phyloP scores from a whole-genome alignment of 257 asterid species.

The Fraxinus quadrangulata region DNA sequence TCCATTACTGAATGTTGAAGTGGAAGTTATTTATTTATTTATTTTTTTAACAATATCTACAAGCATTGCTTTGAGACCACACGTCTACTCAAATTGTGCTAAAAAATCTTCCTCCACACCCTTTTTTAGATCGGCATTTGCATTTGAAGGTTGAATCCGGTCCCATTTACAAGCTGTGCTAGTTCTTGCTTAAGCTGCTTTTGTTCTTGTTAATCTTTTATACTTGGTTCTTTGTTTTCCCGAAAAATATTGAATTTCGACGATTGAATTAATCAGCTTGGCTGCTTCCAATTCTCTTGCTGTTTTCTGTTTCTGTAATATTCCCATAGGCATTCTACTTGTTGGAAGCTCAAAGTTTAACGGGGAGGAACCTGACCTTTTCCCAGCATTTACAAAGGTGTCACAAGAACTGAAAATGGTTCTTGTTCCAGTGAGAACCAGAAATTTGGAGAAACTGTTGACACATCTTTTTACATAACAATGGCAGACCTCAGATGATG shows the following conservation, averaged over 20 bases:
- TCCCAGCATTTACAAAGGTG: too few relatives aligned
- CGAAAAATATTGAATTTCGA: slow-evolving; percentile 41
- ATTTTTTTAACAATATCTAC: neutral
- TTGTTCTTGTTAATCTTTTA: neutral
- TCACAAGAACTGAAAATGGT: too few relatives aligned
- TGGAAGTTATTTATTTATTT: too few relatives aligned
- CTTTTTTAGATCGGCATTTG: slow-evolving; percentile 3
- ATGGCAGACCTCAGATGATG: too few relatives aligned
- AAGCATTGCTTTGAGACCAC: slow-evolving; percentile 41
- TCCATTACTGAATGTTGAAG: too few relatives aligned
- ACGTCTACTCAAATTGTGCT: slow-evolving; percentile 21
- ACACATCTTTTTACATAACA: too few relatives aligned
- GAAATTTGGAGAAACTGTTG: too few relatives aligned
- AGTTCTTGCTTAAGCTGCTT: neutral
- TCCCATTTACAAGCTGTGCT: neutral
- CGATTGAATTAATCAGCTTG: slow-evolving; percentile 48
- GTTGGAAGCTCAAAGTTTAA: too few relatives aligned
- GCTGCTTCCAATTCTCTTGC: slow-evolving; percentile 59
- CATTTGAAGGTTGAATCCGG: slow-evolving; percentile 19
- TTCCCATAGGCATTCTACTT: slow-evolving; percentile 39
- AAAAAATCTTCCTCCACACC: slow-evolving; percentile 36
- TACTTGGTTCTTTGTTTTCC: neutral
- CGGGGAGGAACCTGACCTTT: too few relatives aligned
- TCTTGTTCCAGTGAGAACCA: too few relatives aligned
- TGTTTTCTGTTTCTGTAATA: slow-evolving; percentile 61